These are phyloP conservation scores for Digitaria exilis DNA, from an alignment of 202 grass and related monocot species.

Conservation along the genomic window DNA sequence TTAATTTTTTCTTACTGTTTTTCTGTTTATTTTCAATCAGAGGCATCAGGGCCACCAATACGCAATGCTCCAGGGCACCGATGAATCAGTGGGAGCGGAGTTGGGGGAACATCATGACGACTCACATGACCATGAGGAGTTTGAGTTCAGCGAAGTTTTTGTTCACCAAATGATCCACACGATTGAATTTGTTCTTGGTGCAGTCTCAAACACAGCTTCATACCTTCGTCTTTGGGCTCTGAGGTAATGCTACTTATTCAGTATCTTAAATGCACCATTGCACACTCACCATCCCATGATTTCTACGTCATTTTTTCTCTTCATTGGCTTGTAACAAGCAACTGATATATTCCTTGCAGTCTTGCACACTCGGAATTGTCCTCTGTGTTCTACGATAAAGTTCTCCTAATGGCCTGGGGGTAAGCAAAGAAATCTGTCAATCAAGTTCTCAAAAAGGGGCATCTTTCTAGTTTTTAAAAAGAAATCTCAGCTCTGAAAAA, in stretches of 20 bases:
- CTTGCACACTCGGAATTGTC: slow-evolving; percentile 96
- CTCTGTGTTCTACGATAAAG: slow-evolving; percentile 91
- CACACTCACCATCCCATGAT: not conserved
- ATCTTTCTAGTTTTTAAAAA: not conserved
- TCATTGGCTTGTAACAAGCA: slow-evolving; percentile 17
- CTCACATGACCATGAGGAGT: slow-evolving; percentile 70
- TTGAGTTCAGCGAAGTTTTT: slow-evolving; percentile 93
- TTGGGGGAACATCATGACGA: slow-evolving; percentile 55
- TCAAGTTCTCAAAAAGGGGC: not conserved
- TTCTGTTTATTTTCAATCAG: slow-evolving; percentile 43
- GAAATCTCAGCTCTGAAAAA: not conserved
- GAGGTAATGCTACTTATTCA: slow-evolving; percentile 50
- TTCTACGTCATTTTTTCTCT: not conserved
- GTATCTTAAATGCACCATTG: not conserved
- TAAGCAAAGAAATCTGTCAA: slow-evolving; percentile 42
- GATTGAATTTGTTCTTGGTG: slow-evolving; percentile 98
- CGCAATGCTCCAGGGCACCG: slow-evolving; percentile 53
- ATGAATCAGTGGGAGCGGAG: slow-evolving; percentile 71
- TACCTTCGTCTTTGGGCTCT: slow-evolving; percentile 99
- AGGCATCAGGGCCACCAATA: slow-evolving; percentile 83
- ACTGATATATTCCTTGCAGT: slow-evolving; percentile 52
- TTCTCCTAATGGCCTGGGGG: slow-evolving; percentile 75
- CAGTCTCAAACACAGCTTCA: slow-evolving; percentile 97
- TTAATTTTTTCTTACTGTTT: slow-evolving; percentile 26
- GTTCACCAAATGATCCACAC: slow-evolving; percentile 97